A percentile compares a stretch with the other conserved stretches of the same genome.
These are phyloP conservation scores for Citrus reticulata DNA, from an alignment of 345 rosid genomes.

Conservation along the genomic window DNA sequence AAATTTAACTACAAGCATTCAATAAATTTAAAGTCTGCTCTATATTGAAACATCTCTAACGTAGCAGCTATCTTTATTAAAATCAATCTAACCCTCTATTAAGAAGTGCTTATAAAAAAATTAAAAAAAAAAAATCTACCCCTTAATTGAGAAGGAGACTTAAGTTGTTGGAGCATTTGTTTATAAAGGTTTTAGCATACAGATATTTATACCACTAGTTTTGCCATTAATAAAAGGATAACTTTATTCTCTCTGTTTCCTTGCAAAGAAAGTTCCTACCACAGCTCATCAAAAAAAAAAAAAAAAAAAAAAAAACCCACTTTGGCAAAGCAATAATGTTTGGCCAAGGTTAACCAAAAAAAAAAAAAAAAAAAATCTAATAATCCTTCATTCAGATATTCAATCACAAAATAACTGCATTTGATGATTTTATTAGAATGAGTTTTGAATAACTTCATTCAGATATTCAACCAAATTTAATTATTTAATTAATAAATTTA, in stretches of 20 bases:
- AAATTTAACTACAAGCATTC: too few relatives aligned
- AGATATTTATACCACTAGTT: slow-evolving; percentile 12
- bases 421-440: neutral
- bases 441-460: neutral
- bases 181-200: neutral
- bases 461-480: too few relatives aligned
- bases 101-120: neutral
- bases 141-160: neutral
- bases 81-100: neutral
- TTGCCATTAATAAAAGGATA: neutral
- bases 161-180: slow-evolving; percentile 2
- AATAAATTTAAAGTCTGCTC: too few relatives aligned
- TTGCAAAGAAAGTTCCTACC: neutral
- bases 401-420: neutral
- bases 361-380: neutral
- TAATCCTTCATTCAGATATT: neutral
- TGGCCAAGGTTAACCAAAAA: too few relatives aligned
- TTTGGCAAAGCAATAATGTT: neutral
- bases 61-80: neutral
- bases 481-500: too few relatives aligned
- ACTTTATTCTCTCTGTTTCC: slow-evolving; percentile 12
- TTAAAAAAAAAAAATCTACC: too few relatives aligned
- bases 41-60: too few relatives aligned
- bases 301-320: neutral
- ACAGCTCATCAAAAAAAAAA: neutral